Conservation (phyloP, 371 early-diverging fungal species). For the Syncephalastrum sp. region DNA sequence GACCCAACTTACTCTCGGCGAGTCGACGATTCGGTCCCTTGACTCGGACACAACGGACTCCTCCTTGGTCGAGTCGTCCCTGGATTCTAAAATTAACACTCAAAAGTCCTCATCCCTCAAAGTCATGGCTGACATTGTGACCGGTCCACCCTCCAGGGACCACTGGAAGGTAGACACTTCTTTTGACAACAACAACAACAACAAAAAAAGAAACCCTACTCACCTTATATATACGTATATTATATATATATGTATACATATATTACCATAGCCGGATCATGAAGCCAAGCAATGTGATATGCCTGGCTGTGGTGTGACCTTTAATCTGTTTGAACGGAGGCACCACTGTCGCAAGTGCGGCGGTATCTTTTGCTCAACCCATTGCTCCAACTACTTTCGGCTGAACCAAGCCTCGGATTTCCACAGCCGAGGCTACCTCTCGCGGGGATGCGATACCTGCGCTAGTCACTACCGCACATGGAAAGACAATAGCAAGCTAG, state of each 20-base stretch:
- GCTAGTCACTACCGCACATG: constrained; percentile 33
- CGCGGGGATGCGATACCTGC: constrained; percentile 45
- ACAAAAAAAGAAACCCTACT: too few species aligned
- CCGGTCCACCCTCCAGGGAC: constrained; percentile 39
- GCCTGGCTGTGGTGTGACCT: constrained; percentile 28
- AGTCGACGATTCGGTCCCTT: constrained; percentile 19
- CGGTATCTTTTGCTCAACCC: constrained; percentile 45
- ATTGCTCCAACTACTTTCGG: constrained; percentile 50
- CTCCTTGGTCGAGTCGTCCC: constrained; percentile 18
- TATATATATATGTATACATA: too few species aligned
- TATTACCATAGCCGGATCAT: constrained; percentile 33
- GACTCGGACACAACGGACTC: constrained; percentile 13
- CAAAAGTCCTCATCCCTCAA: constrained; percentile 2
- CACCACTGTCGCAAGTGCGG: constrained; percentile 56
- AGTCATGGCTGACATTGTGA: constrained; percentile 25
- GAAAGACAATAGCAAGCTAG: constrained; percentile 23
- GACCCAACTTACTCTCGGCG: constrained; percentile 53
- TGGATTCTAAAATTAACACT: constrained; percentile 16
- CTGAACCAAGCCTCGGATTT: constrained; percentile 42
- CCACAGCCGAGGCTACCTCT: constrained; percentile 35
- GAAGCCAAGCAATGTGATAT: constrained; percentile 32
- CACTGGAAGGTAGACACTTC: constrained; percentile 47
- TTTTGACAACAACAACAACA: too few species aligned
- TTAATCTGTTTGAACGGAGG: constrained; percentile 49
- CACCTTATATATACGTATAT: too few species aligned